Base-by-base conservation (phyloP, 139 green algal species). In the Zygnema cylindricum region DNA sequence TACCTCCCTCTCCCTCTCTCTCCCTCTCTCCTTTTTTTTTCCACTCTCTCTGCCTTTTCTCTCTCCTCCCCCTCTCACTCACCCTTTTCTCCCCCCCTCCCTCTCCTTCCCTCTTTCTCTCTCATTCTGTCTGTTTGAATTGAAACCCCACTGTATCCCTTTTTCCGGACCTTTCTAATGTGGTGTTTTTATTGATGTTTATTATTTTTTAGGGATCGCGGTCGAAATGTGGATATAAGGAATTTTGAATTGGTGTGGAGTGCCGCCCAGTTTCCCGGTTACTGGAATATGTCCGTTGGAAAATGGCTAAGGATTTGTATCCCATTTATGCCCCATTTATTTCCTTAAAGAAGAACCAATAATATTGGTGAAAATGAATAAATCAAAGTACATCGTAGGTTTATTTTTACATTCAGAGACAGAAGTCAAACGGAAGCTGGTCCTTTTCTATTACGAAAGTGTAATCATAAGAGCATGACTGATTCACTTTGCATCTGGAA, bases 281-380 rank as follows among this genome's bases (percentile, higher is more conserved):
- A 82, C 76, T 91, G 87, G 87, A 91, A 91, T 71, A 91, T 91
- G 33, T n/a, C 32, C 2, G 63, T 85, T 1, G 71, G 33, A 23
- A 71, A 30, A 11, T 91, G 87, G 87, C 73, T 91, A 3, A 25
- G 86, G 43, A 76, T 33, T 35, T 88, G 83, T 88, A 79, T 79
- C 71, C 38, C 11, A 79, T 55, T 41, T 41, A 30, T 79, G 71
- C 30, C 30, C 30, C 30, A 73, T 30, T 30, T 73, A 30, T 36
- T n/a, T 73, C 57, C 30, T 30, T 36, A 73, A n/a, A 30, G 30
- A 73, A 30, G 30, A 73, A n/a, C 30, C 57, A 73, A 73, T 36
- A 73, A n/a, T n/a, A 73, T 30, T 30, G 30, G 30, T 30, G 30
- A 73, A 73, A 73, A 73, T 30, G 57, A 73, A 30, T 73, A 30